phyloP scores from a whole-genome alignment of 495 filamentous ascomycete species.

The Terfezia claveryi region DNA sequence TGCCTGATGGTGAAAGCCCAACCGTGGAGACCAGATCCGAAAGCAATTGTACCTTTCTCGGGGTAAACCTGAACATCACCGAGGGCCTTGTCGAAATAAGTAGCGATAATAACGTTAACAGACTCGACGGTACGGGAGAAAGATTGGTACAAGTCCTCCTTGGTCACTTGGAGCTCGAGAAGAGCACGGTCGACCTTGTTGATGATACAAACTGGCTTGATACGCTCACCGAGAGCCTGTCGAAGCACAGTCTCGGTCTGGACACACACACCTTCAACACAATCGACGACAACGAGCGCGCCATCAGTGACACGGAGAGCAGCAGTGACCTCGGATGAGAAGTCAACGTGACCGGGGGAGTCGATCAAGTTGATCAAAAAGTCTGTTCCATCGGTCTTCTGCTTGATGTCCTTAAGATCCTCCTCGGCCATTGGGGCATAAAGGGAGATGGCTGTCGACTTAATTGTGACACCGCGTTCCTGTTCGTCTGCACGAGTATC shows the following conservation, averaged over 20 bases:
- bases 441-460: conserved; percentile 98
- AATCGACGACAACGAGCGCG: conserved; percentile 98
- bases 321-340: conserved; percentile 98
- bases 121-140: conserved; percentile 99
- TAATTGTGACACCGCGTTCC: conserved; percentile 99
- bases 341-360: conserved; percentile 99
- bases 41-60: conserved; percentile 86
- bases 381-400: conserved; percentile 69
- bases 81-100: conserved; percentile 89
- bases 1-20: conserved; percentile 99
- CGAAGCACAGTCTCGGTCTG: conserved; percentile 99
- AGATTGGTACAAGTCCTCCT: conserved; percentile 99
- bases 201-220: conserved; percentile 97
- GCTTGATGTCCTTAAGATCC: conserved; percentile 79
- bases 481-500: conserved; percentile 96
- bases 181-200: conserved; percentile 99
- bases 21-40: conserved; percentile 98
- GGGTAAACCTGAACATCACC: conserved; percentile 98
- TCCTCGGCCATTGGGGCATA: conserved; percentile 73
- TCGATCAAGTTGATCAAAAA: conserved; percentile 99
- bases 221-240: conserved; percentile 98
- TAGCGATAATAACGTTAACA: conserved; percentile 98
- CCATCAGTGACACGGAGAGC: conserved; percentile 99
- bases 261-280: conserved; percentile 97
- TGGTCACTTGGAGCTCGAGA: conserved; percentile 89